Conservation (phyloP, 2,329 filamentous ascomycete species). For the Pseudopithomyces chartarum region DNA sequence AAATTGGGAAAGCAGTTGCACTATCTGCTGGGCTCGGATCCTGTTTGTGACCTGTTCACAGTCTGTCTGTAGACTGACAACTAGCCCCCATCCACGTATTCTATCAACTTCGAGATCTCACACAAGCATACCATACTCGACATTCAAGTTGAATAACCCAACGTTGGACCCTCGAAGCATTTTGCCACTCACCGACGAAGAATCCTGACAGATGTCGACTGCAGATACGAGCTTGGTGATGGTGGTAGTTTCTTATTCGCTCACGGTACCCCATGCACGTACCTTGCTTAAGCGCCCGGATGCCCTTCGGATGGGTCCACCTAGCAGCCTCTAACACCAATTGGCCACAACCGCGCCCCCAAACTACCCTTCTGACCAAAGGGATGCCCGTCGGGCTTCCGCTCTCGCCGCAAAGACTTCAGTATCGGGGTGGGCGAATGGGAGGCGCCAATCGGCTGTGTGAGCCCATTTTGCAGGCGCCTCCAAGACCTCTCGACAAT, state of each 20-base stretch:
- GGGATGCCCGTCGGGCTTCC: conserved; percentile 38
- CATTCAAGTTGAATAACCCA: background rate
- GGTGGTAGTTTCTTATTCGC: conserved; percentile 29
- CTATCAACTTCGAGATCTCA: background rate
- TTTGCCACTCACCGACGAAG: conserved; percentile 2
- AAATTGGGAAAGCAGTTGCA: no score
- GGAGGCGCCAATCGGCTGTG: conserved; percentile 30
- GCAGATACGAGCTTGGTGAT: conserved; percentile 17
- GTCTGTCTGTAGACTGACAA: background rate
- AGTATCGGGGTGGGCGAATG: conserved; percentile 26
- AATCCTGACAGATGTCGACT: background rate
- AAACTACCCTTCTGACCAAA: conserved; percentile 28
- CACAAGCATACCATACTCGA: background rate
- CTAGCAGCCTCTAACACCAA: conserved; percentile 24
- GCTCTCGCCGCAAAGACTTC: conserved; percentile 22
- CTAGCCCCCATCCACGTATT: no score
- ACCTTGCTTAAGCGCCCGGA: conserved; percentile 35
- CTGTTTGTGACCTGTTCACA: no score
- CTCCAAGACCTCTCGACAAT: conserved; percentile 23
- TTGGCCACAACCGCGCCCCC: conserved; percentile 41
- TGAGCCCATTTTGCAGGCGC: conserved; percentile 18
- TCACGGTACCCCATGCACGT: conserved; percentile 3
- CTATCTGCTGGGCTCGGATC: no score
- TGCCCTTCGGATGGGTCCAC: conserved; percentile 20
- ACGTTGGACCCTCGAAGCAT: background rate